Base-by-base conservation (phyloP, 2,329 filamentous ascomycete genomes). In the Zymoseptoria passerinii region DNA sequence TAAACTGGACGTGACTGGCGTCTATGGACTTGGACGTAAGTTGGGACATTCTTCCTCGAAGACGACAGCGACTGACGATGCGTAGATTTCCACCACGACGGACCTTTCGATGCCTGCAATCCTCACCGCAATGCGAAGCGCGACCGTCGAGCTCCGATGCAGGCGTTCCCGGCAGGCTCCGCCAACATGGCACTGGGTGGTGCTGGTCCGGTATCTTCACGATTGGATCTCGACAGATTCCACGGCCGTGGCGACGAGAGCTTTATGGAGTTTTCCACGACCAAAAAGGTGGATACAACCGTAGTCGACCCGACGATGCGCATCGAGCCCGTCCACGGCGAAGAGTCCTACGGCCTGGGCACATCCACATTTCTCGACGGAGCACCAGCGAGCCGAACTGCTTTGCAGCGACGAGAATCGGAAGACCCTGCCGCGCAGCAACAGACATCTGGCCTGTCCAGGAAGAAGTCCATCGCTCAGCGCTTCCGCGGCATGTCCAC, bases 361-460 rank as follows among this genome's bases (percentile, higher is more conserved):
- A 96, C 92, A 1, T 95, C 91, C 35, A 99, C 94, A 1, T 97
- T 97, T 79, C 76, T 99, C 20, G 94, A 99, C 68, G 94, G 94
- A 40, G 88, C 94, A 1, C 92, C 94, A 13, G 94, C 92, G 28
- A 88, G 92, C 28, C 85, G 85, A 66, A 83, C 85, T 7, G 89
- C 88, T 18, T 89, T 96, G 56, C 83, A 89, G 71, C 85, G 87
- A 61, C 84, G 84, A 53, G 83, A 92, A 68, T 87, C 82, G 29
- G 90, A 89, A 61, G 82, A 87, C 51, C 81, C 56, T 74, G 80
- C 20, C 76, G 61, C 70, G 23, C 61, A 59, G 13, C 55, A 48
- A 2, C 74, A 75, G 28, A 75, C 71, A 23, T 79, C 80, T 8
- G 87, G 88, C 4, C 75, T 99, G 49, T 85, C 87, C 65, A 86